Evolutionary conservation across 1,284 basidiomycete species (phyloP), one percentile per base, ranked within the genome.

Genomic region (Neolentinus lepideus): DNA sequence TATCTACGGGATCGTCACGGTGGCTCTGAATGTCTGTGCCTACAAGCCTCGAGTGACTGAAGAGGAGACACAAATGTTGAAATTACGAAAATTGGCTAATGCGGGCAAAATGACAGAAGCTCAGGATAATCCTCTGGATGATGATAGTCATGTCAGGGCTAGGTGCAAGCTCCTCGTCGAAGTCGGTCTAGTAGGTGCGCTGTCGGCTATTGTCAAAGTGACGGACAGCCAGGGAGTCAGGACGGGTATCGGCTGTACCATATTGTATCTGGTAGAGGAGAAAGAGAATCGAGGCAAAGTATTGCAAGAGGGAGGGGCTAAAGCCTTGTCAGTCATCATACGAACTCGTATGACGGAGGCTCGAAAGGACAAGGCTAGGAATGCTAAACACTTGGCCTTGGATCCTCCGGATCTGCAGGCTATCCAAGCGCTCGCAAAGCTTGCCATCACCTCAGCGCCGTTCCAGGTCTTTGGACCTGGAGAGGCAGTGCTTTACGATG

Each of bases 381-480:
- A 50, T 6, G 8, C 24, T 8, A 14, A 25, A 50, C 24, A 25
- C 27, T 8, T 21, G 4, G 38, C 61, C 8, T 12, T 80, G 33
- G 77, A 81, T 53, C 62, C 69, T n/a, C 65, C 72, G 2, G 78
- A 81, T 56, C 73, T 96, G 6, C 75, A 82, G 11, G 78, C 92
- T 0, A 79, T 92, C 27, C 96, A 98, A 68, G 94, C 94, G 0
- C 75, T 98, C 14, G 91, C 94, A 10, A 98, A 97, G 66, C 83
- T 99, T 29, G 77, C 91, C 52, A 98, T 99, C 64, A 95, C 95
- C 0, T 79, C 92, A 1, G 86, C 94, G 12, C 96, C 96, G 0
- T 71, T 91, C 1, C 85, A 94, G 57, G 88, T 98, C 29, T 97
- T 96, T 71, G 90, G 91, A 1, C 90, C 93, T 1, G 79, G 87